phyloP scores from a whole-genome alignment of 1,139 yeast species.

The Diutina mesorugosa region DNA sequence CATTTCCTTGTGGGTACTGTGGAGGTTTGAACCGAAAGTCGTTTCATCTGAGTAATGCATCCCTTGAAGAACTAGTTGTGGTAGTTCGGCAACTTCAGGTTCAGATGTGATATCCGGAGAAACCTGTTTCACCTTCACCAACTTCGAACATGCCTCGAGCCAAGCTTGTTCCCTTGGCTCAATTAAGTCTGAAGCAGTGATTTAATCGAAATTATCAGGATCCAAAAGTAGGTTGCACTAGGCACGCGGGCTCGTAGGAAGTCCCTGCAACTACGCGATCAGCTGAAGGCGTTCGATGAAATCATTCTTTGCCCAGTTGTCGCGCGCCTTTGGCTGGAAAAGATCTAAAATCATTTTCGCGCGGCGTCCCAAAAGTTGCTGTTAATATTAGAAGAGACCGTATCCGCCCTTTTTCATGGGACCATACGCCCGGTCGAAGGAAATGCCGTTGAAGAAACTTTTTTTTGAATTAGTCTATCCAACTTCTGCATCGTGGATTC shows the following conservation, averaged over 20 bases:
- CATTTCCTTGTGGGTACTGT: not conserved
- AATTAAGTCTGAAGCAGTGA: not conserved
- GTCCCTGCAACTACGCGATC: too few relatives aligned
- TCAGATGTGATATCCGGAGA: too few relatives aligned
- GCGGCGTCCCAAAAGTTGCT: not conserved
- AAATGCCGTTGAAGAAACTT: not conserved
- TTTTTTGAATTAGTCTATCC: not conserved
- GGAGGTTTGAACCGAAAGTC: not conserved
- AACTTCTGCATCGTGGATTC: not conserved
- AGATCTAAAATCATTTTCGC: not conserved
- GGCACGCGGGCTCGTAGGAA: too few relatives aligned
- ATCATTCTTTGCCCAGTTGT: not conserved
- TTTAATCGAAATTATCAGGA: not conserved
- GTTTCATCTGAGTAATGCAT: not conserved
- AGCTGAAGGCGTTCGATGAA: not conserved
- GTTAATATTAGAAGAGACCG: not conserved
- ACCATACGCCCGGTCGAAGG: not conserved
- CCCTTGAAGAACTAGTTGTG: not conserved
- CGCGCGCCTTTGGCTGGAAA: not conserved
- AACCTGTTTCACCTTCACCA: not conserved
- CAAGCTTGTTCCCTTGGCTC: not conserved
- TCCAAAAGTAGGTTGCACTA: not conserved
- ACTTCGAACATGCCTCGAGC: not conserved
- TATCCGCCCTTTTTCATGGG: not conserved
- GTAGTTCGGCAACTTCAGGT: too few relatives aligned